These are phyloP conservation scores for Hortaea sp. DNA, from an alignment of 2,329 filamentous ascomycete species.

Conservation along the genomic window DNA sequence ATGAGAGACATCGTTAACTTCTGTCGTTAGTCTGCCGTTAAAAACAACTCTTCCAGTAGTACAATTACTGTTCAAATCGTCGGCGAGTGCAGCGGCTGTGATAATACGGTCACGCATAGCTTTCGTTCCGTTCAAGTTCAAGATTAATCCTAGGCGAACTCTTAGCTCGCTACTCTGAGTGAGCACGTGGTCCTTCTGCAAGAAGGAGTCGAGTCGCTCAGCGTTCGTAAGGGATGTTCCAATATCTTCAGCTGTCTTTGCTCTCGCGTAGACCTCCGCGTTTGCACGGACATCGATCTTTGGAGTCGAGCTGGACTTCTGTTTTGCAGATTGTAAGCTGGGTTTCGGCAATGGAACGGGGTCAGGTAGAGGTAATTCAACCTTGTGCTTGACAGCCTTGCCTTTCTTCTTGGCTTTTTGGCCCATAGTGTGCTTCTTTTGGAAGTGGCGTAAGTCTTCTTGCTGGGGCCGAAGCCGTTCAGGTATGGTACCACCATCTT, in stretches of 20 bases:
- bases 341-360: background rate
- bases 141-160: background rate
- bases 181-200: no score
- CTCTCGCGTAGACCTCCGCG: no score
- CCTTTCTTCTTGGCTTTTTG: conserved; percentile 6
- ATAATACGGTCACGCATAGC: background rate
- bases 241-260: no score
- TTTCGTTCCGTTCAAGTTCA: background rate
- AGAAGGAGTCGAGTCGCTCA: no score
- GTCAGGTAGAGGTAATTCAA: conserved; percentile 1
- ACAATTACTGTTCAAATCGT: background rate
- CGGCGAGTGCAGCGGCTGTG: background rate
- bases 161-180: no score
- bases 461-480: no score
- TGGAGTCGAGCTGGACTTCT: no score
- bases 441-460: no score
- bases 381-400: conserved; percentile 1
- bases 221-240: no score
- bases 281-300: no score
- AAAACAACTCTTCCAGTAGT: background rate
- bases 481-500: no score
- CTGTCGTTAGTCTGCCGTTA: background rate
- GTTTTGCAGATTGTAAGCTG: no score
- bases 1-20: background rate
- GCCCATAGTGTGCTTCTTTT: conserved; percentile 6